Evolutionary conservation across 2,329 filamentous ascomycete species (phyloP).

Genomic region (Fusarium pseudoanthophilum): DNA sequence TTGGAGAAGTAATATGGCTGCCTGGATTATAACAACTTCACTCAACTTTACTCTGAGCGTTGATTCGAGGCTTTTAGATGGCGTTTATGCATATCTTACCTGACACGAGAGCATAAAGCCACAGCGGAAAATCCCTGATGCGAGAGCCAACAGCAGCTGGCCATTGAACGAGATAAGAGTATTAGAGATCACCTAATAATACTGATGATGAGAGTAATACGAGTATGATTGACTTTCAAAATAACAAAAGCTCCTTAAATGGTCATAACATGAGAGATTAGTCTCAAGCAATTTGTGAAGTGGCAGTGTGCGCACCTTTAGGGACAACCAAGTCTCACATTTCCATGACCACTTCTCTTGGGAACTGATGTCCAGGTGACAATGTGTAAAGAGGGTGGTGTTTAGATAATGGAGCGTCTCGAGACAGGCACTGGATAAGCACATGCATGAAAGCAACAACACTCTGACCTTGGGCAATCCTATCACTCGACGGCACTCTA

Average conservation of each 20-base stretch:
- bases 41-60: background rate
- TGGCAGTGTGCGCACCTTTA: too few relatives aligned
- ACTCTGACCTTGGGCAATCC: background rate
- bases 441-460: too few relatives aligned
- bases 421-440: background rate
- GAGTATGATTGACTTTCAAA: background rate
- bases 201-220: background rate
- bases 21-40: background rate
- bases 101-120: background rate
- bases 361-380: background rate
- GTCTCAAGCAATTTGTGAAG: background rate
- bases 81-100: too few relatives aligned
- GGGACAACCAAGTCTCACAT: background rate
- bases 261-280: background rate
- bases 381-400: background rate
- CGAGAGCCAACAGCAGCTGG: too few relatives aligned
- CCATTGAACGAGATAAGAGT: background rate
- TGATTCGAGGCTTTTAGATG: background rate
- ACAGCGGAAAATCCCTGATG: background rate
- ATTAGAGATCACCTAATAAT: background rate
- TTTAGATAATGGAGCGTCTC: background rate
- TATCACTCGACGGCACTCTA: background rate
- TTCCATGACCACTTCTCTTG: too few relatives aligned
- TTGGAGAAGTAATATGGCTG: background rate
- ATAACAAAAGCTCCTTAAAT: background rate